Base-by-base conservation (phyloP, 2,329 filamentous ascomycete species). In the Aspergillus udagawae region DNA sequence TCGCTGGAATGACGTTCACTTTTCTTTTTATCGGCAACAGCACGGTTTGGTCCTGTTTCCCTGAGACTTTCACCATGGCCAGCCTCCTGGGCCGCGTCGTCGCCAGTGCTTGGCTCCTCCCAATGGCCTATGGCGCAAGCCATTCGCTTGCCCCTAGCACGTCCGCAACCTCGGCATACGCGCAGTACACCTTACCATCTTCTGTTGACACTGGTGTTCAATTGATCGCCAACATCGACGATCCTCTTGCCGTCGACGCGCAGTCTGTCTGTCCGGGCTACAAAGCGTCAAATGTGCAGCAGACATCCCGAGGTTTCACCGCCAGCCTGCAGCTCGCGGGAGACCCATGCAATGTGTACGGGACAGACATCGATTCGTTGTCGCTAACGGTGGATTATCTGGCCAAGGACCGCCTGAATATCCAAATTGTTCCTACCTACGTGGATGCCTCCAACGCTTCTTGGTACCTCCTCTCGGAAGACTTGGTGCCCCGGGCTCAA, bases 331-430 rank as follows among this genome's bases (percentile, higher is more conserved):
- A 65, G 0, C 68, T 86, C 53, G 82, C 82, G 41, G 84, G 83
- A 3, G 63, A 75, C 23, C 69, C 82, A 29, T 86, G 91, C 77
- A 89, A 93, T 71, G 83, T 85, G 23, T 95, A 93, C 62, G 91
- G 91, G 0, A 87, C 81, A 7, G 91, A 95, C 68, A 77, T 95
- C 28, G 80, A 86, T 25, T 77, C 81, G 4, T 76, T 95, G 51
- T 82, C 80, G 38, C 76, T 95, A 32, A 81, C 84, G 3, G 86
- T 94, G 12, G 83, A 87, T 65, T 88, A 87, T 63, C 85, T 90
- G 68, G 80, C 83, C 4, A 73, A 75, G 17, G 83, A 90, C 63
- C 81, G 89, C 1, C 72, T 94, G 44, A 86, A 87, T 55, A 78
- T 94, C 51, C 84, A 86, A 63, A 91, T 95, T 54, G 77, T 81